Conservation (phyloP, 768 basidiomycete genomes). For the Boletales sp. region DNA sequence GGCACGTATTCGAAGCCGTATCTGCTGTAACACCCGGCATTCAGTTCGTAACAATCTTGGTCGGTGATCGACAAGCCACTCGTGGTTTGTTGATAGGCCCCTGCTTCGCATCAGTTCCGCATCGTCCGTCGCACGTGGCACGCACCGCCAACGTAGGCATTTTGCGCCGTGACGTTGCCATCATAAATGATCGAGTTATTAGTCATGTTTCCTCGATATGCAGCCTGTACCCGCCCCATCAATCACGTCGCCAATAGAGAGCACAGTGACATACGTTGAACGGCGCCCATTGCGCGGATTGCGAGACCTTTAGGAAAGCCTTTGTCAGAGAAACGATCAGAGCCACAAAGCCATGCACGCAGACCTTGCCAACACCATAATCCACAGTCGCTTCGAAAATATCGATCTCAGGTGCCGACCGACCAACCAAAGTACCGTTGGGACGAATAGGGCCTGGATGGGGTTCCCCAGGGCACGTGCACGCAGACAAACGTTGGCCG, state of each 20-base stretch:
- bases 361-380: conserved; percentile 31
- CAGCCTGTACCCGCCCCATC: conserved; percentile 30
- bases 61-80: conserved; percentile 33
- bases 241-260: not conserved
- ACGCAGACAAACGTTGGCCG: conserved; percentile 55
- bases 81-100: conserved; percentile 40
- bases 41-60: conserved; percentile 45
- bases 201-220: conserved; percentile 41
- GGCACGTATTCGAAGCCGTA: conserved; percentile 57
- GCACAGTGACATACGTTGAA: conserved; percentile 25
- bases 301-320: conserved; percentile 40
- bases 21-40: conserved; percentile 38
- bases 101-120: conserved; percentile 11
- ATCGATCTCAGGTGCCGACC: conserved; percentile 60
- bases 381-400: conserved; percentile 49
- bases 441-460: conserved; percentile 53
- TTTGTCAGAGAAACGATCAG: conserved; percentile 6
- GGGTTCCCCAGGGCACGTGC: conserved; percentile 55
- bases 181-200: conserved; percentile 36
- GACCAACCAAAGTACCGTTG: conserved; percentile 49
- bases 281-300: conserved; percentile 47
- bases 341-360: conserved; percentile 5
- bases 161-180: conserved; percentile 33
- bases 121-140: not conserved
- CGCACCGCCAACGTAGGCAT: conserved; percentile 43